Evolutionary conservation across 192 early-diverging fungal genomes (phyloP).

Genomic region (Linnemannia elongata): DNA sequence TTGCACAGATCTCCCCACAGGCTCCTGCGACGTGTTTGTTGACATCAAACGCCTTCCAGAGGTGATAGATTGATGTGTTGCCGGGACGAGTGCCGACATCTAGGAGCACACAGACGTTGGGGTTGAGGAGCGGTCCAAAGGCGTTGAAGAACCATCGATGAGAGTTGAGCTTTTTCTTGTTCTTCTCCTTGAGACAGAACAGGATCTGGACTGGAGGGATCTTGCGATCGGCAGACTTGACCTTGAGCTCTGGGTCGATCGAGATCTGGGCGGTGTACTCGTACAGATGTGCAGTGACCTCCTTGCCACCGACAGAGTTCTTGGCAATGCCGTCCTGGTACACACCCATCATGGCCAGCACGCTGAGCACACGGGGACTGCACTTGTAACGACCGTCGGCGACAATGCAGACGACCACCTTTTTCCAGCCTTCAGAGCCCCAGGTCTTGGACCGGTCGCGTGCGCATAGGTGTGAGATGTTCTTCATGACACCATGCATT

Average conservation of each 20-base stretch:
- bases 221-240: constrained; percentile 61
- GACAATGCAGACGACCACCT: constrained; percentile 83
- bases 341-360: constrained; percentile 81
- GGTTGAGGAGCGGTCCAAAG: constrained; percentile 69
- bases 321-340: constrained; percentile 83
- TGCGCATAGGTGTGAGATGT: constrained; percentile 83
- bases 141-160: constrained; percentile 77
- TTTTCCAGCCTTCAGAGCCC: constrained; percentile 83
- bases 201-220: constrained; percentile 79
- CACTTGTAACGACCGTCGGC: constrained; percentile 83
- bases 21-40: constrained; percentile 82
- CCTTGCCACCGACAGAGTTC: constrained; percentile 71
- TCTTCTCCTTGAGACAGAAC: constrained; percentile 85
- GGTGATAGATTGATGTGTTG: constrained; percentile 75
- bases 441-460: constrained; percentile 73
- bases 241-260: constrained; percentile 68
- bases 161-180: constrained; percentile 74
- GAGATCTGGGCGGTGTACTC: constrained; percentile 74
- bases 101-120: constrained; percentile 72
- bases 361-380: constrained; percentile 71
- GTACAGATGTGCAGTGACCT: constrained; percentile 78
- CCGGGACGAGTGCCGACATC: constrained; percentile 88
- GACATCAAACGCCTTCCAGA: constrained; percentile 86
- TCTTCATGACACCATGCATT: constrained; percentile 89
- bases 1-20: constrained; percentile 87